phyloP scores from a whole-genome alignment of 331 rosid genomes.

The Stylosanthes scabra region DNA sequence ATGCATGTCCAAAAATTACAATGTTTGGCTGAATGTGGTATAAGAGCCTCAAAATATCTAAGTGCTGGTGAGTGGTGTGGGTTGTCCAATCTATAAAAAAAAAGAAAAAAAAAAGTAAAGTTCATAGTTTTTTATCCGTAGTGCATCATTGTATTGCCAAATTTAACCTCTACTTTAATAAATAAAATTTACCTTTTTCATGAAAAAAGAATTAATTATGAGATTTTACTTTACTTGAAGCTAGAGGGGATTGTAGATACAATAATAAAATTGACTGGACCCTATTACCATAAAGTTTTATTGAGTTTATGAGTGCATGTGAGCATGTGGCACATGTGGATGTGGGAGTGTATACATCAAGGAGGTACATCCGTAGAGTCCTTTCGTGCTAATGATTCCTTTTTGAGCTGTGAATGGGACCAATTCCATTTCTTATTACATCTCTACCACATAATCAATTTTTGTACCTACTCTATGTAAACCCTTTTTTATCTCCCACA shows the following conservation, averaged over 20 bases:
- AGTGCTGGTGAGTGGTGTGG: too few relatives aligned
- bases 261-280: not conserved
- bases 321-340: not conserved
- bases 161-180: too few relatives aligned
- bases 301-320: not conserved
- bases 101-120: too few relatives aligned
- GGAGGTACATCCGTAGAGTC: constrained; percentile 6
- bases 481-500: not conserved
- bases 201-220: too few relatives aligned
- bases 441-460: not conserved
- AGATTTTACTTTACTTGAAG: too few relatives aligned
- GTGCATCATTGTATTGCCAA: too few relatives aligned
- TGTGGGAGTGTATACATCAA: not conserved
- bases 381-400: not conserved
- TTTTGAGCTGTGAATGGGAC: constrained; percentile 7
- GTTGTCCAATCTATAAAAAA: too few relatives aligned
- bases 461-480: not conserved
- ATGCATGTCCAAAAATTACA: too few relatives aligned
- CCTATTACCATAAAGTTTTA: not conserved
- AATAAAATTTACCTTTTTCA: too few relatives aligned
- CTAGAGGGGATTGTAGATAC: not conserved
- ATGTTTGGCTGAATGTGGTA: too few relatives aligned
- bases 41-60: too few relatives aligned
- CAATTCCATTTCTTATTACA: not conserved
- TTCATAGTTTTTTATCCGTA: too few relatives aligned